Evolutionary conservation across 768 basidiomycete species (phyloP), one percentile per base, ranked within the genome.

Genomic region (Leccinum disarticulatum): DNA sequence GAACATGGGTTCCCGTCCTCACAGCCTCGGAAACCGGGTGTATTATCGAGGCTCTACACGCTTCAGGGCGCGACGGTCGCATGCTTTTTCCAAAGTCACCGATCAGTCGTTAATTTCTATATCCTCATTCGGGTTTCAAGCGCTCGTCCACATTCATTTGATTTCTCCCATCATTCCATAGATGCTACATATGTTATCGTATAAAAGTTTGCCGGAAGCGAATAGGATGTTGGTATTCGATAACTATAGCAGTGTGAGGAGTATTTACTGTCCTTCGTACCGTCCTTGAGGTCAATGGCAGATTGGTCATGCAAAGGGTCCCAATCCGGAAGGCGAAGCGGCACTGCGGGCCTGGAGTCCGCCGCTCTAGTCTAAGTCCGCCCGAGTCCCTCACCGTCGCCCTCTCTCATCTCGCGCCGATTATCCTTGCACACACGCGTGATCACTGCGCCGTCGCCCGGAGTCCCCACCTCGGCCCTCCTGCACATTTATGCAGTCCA

Each of bases 1-100:
- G 46, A 51, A 58, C 48, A 54, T 41, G 14, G n/a, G 28, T 51
- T 63, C 52, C 52, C 36, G 30, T 35, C 47, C 11, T 33, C 15
- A 10, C 50, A 52, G 55, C 51, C 52, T 66, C 54, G 25, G 25
- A 31, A 36, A 30, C 33, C 53, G 6, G 57, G 25, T 41, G 41
- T 27, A 10, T 19, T 19, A n/a, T 19, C 10, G 43, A 46, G 43
- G 43, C 10, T 46, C 19, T 46, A 46, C 14, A 36, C 38, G 38
- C 38, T n/a, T n/a, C 38, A 38, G 15, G 38, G 19, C 10, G 19
- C 43, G 43, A 19, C 43, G 43, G 41, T 11, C 11, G 43, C 43
- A 46, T 19, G n/a, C 38, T 46, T 46, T 11, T 19, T 46, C 19
- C n/a, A 19, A 46, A 19, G 19, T 46, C 43, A 46, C 43, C 43